Evolutionary conservation across 2,329 filamentous ascomycete species (phyloP).

Genomic region (Pseudogymnoascus verrucosus): DNA sequence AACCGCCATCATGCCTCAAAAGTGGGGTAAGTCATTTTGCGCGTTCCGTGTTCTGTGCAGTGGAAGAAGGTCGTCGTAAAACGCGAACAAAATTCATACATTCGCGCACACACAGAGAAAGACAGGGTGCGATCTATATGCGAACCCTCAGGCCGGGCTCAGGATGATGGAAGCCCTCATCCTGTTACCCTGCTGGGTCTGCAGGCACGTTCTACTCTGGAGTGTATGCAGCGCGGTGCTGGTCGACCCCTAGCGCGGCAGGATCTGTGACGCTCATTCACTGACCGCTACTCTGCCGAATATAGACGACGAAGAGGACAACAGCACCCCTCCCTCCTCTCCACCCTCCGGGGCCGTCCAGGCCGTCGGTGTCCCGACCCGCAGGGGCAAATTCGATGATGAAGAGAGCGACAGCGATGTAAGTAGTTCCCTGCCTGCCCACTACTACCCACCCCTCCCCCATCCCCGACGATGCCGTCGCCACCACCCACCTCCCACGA

Average conservation of each 20-base stretch:
- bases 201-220: neutral
- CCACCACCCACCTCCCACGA: neutral
- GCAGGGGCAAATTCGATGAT: conserved; percentile 70
- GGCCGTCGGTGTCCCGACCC: conserved; percentile 15
- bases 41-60: conserved; percentile 14
- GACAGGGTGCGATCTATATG: neutral
- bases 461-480: conserved; percentile 1
- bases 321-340: conserved; percentile 38
- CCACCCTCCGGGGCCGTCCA: conserved; percentile 17
- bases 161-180: neutral
- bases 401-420: conserved; percentile 80
- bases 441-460: neutral
- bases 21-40: conserved; percentile 27
- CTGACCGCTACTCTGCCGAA: conserved; percentile 25
- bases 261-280: conserved; percentile 10
- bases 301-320: conserved; percentile 37
- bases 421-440: conserved; percentile 32
- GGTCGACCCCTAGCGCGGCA: neutral
- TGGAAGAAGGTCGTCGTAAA: neutral
- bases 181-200: neutral
- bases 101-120: neutral
- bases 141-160: neutral
- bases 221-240: neutral
- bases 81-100: neutral
- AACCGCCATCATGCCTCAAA: conserved; percentile 25